Percentiles rank a stretch among this genome's conserved stretches.
These are phyloP conservation scores for Candida peoriensis DNA, from an alignment of 805 yeast genomes.

Conservation along the genomic window DNA sequence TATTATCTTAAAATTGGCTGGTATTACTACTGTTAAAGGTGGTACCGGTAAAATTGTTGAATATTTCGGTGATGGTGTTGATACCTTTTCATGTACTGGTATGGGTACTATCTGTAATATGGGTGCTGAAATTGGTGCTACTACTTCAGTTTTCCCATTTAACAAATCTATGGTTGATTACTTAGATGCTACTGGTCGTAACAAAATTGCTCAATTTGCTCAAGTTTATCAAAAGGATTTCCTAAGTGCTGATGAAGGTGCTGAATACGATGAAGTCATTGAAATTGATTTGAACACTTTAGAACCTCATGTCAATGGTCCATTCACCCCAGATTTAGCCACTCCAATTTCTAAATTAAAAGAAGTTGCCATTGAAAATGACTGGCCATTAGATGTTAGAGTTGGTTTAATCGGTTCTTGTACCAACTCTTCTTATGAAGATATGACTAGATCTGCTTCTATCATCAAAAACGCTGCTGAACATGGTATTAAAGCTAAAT, in stretches of 20 bases:
- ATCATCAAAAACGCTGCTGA: constrained; percentile 85
- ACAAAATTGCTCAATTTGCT: constrained; percentile 80
- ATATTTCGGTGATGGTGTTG: constrained; percentile 94
- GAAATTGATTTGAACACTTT: constrained; percentile 85
- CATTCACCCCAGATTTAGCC: constrained; percentile 96
- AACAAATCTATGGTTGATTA: constrained; percentile 85
- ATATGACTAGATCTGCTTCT: constrained; percentile 94
- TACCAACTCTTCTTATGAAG: constrained; percentile 98
- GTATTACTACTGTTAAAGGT: constrained; percentile 93
- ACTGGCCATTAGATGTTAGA: constrained; percentile 89
- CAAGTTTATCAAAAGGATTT: constrained; percentile 55
- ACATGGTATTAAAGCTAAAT: constrained; percentile 88
- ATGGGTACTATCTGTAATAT: constrained; percentile 99
- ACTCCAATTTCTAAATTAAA: constrained; percentile 89
- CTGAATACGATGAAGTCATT: constrained; percentile 88
- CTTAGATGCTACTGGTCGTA: constrained; percentile 82
- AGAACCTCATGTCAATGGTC: constrained; percentile 97
- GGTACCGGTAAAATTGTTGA: constrained; percentile 97
- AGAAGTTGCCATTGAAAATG: constrained; percentile 75
- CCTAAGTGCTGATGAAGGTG: constrained; percentile 85
- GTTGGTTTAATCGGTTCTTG: constrained; percentile 98
- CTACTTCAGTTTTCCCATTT: constrained; percentile 97
- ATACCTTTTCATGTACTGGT: constrained; percentile 92
- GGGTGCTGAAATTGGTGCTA: constrained; percentile 99
- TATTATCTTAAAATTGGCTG: constrained; percentile 88